These are phyloP conservation scores for Gnetum montanum DNA, from an alignment of 75 land plant genomes.

Conservation along the genomic window DNA sequence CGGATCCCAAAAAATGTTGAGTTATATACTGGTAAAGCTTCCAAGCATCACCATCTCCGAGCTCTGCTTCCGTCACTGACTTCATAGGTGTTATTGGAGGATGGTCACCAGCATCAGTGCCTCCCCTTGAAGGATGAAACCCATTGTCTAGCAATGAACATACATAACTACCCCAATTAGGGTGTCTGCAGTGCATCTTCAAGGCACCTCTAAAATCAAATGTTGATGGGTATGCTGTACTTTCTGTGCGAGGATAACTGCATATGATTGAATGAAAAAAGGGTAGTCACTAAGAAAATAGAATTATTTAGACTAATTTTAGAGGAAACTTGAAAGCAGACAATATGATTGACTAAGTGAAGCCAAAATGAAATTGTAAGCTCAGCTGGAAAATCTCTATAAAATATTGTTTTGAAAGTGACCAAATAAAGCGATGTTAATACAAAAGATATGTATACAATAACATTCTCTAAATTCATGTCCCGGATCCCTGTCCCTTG, in stretches of 20 bases:
- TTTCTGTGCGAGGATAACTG: slow-evolving; percentile 98
- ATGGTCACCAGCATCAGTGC: slow-evolving; percentile 91
- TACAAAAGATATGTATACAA: not conserved
- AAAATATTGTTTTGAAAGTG: not conserved
- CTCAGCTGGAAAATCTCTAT: not conserved
- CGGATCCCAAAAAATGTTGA: slow-evolving; percentile 80
- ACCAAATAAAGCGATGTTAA: too few relatives aligned
- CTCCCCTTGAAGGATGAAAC: slow-evolving; percentile 51
- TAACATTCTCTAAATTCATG: too few relatives aligned
- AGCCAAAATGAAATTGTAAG: too few relatives aligned
- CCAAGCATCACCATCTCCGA: slow-evolving; percentile 87
- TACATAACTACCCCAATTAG: slow-evolving; percentile 72
- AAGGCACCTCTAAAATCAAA: slow-evolving; percentile 76
- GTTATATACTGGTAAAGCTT: slow-evolving; percentile 80
- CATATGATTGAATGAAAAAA: not conserved
- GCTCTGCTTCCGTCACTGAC: slow-evolving; percentile 66
- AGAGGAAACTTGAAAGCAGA: not conserved
- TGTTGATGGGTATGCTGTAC: slow-evolving; percentile 89
- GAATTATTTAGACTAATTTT: not conserved
- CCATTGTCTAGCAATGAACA: slow-evolving; percentile 44
- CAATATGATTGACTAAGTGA: too few relatives aligned
- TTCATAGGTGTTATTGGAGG: slow-evolving; percentile 96
- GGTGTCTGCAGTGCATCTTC: slow-evolving; percentile 34
- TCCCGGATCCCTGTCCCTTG: too few relatives aligned
- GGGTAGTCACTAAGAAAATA: not conserved